Evolutionary conservation across 2,329 filamentous ascomycete genomes (phyloP), one percentile per base, ranked within the genome.

Genomic region (Cordyceps militaris): DNA sequence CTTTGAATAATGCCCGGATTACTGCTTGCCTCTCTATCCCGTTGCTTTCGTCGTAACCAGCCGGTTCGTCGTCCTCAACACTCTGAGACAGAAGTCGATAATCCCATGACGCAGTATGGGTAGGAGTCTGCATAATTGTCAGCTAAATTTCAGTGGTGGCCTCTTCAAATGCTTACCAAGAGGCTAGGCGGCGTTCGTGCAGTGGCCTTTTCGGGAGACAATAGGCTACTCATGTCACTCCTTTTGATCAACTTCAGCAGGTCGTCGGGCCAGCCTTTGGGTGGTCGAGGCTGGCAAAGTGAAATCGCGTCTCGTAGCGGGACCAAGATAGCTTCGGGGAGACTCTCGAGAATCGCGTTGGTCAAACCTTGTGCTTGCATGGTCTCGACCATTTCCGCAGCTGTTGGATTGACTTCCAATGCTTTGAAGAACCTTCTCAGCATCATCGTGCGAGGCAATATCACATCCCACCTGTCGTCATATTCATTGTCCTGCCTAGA

Each of bases 1-100:
- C 91, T 60, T 86, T 87, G 79, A 97, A 99, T 28, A 99, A 86
- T 9, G 94, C 78, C 53, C 86, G 85, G 30, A 94, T 95, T 8
- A 97, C 85, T 10, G 86, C 81, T 69, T 93, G 86, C 28, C 91
- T 84, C 66, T 96, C 90, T 32, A 87, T 87, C 68, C 94, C 92
- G 57, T 91, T 88, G 6, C 88, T 87, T 48, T 90, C 90, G 62
- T 94, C 88, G 56, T 87, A 84, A 0, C 84, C 80, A 46, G 82
- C 80, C 46, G 73, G 76, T 57, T 76, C 79, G 57, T 80, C 75
- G 40, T 84, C 79, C 46, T 90, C 85, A 1, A 82, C 75, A 40
- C 79, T 82, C 60, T 84, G 79, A 62, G 90, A 93, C 32, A 96
- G 85, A n/a, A 85, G 79, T 62, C 86, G 88, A 58, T 91, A 84